Evolutionary conservation across 192 early-diverging fungal species (phyloP).

Genomic region (Coemansia sp.): DNA sequence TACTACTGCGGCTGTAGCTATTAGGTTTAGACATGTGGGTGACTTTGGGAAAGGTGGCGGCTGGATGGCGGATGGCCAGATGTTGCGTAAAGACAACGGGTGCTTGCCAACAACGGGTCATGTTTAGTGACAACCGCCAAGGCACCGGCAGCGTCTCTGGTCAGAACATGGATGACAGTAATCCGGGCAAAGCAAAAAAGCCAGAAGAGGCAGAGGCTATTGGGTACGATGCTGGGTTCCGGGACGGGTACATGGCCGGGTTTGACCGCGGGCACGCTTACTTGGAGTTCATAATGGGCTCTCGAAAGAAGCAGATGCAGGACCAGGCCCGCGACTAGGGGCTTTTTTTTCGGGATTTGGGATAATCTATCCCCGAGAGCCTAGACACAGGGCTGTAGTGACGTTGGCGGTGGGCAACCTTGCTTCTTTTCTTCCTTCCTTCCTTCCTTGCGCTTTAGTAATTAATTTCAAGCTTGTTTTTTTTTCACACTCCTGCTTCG

Average conservation of each 20-base stretch:
- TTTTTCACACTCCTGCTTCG: not conserved
- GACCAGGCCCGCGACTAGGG: not conserved
- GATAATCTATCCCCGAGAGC: not conserved
- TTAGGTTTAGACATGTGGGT: not conserved
- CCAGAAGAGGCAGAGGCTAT: not conserved
- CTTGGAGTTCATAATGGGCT: not conserved
- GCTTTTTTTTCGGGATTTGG: not conserved
- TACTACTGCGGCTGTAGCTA: not conserved
- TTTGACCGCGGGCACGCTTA: slow-evolving; percentile 22
- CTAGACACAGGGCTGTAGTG: not conserved
- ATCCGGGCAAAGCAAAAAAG: not conserved
- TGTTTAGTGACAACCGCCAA: not conserved
- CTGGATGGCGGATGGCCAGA: not conserved
- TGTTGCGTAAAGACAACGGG: not conserved
- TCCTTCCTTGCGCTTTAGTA: not conserved
- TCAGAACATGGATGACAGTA: not conserved
- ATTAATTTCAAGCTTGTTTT: not conserved
- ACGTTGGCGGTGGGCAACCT: not conserved
- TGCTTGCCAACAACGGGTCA: not conserved
- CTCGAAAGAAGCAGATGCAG: not conserved
- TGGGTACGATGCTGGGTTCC: slow-evolving; percentile 49
- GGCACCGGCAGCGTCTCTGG: not conserved
- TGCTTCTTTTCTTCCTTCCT: not conserved
- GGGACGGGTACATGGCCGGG: slow-evolving; percentile 45
- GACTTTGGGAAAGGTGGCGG: not conserved